Evolutionary conservation across 176 grass and related monocot species (phyloP), one percentile per base, ranked within the genome.

Genomic region (Rhynchospora breviuscula): DNA sequence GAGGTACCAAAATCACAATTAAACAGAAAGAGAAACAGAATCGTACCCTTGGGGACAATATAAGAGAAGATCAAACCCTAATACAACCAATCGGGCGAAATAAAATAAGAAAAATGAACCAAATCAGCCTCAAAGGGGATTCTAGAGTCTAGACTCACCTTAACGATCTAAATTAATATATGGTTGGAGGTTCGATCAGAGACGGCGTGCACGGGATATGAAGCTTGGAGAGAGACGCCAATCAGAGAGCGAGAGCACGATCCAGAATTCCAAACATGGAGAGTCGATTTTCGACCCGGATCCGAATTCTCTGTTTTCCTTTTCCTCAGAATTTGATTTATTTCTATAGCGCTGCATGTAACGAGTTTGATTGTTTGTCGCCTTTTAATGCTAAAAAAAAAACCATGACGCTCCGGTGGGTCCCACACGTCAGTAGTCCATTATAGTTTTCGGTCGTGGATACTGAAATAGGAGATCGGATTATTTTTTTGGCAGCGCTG

Each of bases 31-130:
- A 43, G 25, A 23, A 78, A 14, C 22, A 25, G 7, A 43, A 60
- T 23, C 52, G 78, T 31, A 62, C 23, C 2, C 46, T 53, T 26
- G 7, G 56, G 3, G 14, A 48, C 3, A 48, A 48, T 9, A 25
- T 18, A 79, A 17, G 58, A 48, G 29, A 35, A 62, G 59, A 82
- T 82, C 60, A 53, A 82, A 65, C 80, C 80, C 80, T 82, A 81
- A 81, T 52, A 76, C 15, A n/a, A 76, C 6, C 21, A 76, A 31
- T 8, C 22, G 12, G 21, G 12, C 14, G 5, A 76, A 54, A 76
- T 31, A 5, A 5, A 13, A 23, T 21, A 75, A 25, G 51, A 48
- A 17, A 73, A 51, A 52, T 21, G 49, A 77, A 77, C 11, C 54
- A 31, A 53, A 54, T 71, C 73, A 77, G 49, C 22, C 13, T 26